These are phyloP conservation scores for Cercospora brassicicola DNA, from an alignment of 2,329 filamentous ascomycete species.

Conservation along the genomic window DNA sequence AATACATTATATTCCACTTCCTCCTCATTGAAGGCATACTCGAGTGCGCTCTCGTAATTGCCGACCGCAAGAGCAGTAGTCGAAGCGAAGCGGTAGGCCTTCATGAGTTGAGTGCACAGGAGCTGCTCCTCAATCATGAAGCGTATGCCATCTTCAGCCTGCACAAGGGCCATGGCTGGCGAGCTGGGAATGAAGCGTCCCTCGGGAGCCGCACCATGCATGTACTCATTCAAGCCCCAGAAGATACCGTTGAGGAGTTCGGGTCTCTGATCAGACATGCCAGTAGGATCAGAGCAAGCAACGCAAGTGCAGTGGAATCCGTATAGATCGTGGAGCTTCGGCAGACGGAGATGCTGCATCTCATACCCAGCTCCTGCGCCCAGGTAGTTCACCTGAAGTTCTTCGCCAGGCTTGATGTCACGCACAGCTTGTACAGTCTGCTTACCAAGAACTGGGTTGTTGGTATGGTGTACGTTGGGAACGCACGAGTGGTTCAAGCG, in stretches of 20 bases:
- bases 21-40: constrained; percentile 27
- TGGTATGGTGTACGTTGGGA: constrained; percentile 30
- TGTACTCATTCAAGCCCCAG: constrained; percentile 23
- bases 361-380: constrained; percentile 11
- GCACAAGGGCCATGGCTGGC: constrained; percentile 14
- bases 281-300: constrained; percentile 29
- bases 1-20: constrained; percentile 35
- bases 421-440: constrained; percentile 33
- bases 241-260: constrained; percentile 15
- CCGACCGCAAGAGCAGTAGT: constrained; percentile 16
- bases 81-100: constrained; percentile 30
- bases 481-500: constrained; percentile 35
- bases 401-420: constrained; percentile 36
- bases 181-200: constrained; percentile 19
- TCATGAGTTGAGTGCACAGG: constrained; percentile 25
- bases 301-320: constrained; percentile 36
- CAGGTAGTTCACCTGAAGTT: constrained; percentile 26
- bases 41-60: constrained; percentile 18
- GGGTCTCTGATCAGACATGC: constrained; percentile 25
- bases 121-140: constrained; percentile 91
- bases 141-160: constrained; percentile 63
- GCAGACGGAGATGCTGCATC: constrained; percentile 12
- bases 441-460: constrained; percentile 21
- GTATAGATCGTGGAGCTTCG: constrained; percentile 29
- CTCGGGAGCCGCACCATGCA: constrained; percentile 7